Base-by-base conservation (phyloP, 2,329 filamentous ascomycete species). In the Pezicula rhizophila region DNA sequence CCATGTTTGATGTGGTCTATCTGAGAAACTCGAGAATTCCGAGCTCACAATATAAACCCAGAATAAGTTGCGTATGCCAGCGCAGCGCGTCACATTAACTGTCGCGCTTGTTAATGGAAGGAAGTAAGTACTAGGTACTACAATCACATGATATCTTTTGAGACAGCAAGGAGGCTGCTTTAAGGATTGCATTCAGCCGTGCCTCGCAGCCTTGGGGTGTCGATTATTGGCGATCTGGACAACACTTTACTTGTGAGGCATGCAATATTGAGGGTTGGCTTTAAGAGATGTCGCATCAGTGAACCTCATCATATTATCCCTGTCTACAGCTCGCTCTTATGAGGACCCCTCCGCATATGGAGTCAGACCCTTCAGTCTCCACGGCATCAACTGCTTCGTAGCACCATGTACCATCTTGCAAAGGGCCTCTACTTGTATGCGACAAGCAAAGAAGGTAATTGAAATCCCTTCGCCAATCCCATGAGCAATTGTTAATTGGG, bases 351-450 rank as follows among this genome's bases (percentile, higher is more conserved):
- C 25, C 43, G 38, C 25, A 28, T 34, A 14, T 46, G 26, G 18
- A 38, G 42, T 28, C 35, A 49, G 33, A 46, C 31, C 42, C 42
- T 34, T 25, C 37, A 34, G 40, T 53, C 45, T 45, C 10, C 25
- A 37, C n/a, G n/a, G 28, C 28, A 7, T 31, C 28, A 31, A 31
- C 28, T 31, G 28, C 28, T 31, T 31, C 28, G 28, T 31, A 31
- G 28, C 34, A 52, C 33, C 18, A 96, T 96, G 92, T 97, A 96
- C 73, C 92, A 97, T 73, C 83, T 99, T 60, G 84, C 89, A 64
- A 96, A 96, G 69, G 91, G 89, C 51, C 77, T 99, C 50, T 99
- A 97, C 71, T 81, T 93, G 62, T 89, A 96, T 67, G 92, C 89
- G 49, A 97, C 92, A 15, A 95, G 89, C 71, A 97, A 96, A 80